These are phyloP conservation scores for Raphanus hybrid DNA, from an alignment of 441 rosid species.

Conservation along the genomic window DNA sequence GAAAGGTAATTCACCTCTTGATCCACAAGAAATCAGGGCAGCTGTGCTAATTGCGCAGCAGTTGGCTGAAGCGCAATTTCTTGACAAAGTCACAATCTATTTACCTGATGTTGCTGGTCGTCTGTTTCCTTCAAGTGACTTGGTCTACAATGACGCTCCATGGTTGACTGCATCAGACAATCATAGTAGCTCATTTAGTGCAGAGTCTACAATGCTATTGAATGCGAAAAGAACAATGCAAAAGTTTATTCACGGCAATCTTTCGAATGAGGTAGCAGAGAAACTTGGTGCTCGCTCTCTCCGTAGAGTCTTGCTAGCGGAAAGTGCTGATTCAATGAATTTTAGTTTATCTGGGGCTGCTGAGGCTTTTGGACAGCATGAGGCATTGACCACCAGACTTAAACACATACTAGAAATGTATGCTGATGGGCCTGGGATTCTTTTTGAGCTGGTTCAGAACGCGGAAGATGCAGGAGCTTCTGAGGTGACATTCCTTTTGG, in stretches of 20 bases:
- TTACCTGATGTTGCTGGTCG: constrained; percentile 91
- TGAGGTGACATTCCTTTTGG: constrained; percentile 91
- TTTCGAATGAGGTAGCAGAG: constrained; percentile 97
- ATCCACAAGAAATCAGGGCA: constrained; percentile 82
- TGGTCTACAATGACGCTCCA: constrained; percentile 98
- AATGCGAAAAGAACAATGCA: constrained; percentile 75
- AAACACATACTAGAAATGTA: constrained; percentile 99
- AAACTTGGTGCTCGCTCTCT: constrained; percentile 98
- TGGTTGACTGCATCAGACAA: constrained; percentile 91
- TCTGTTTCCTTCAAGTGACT: constrained; percentile 76
- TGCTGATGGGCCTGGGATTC: constrained; percentile 99
- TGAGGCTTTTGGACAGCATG: constrained; percentile 99
- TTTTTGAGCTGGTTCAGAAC: constrained; percentile 96
- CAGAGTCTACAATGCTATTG: constrained; percentile 62
- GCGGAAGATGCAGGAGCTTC: constrained; percentile 99
- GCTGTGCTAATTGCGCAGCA: constrained; percentile 89
- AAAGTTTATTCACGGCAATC: constrained; percentile 89
- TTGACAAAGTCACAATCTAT: constrained; percentile 72
- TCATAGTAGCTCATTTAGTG: constrained; percentile 56
- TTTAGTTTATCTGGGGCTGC: constrained; percentile 95
- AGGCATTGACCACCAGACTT: constrained; percentile 96
- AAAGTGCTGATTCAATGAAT: constrained; percentile 99
- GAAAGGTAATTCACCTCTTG: constrained; percentile 81
- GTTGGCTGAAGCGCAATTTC: constrained; percentile 83
- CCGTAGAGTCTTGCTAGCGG: constrained; percentile 96